Conservation (phyloP, 305 asterid species). For the Fraxinus latifolia region DNA sequence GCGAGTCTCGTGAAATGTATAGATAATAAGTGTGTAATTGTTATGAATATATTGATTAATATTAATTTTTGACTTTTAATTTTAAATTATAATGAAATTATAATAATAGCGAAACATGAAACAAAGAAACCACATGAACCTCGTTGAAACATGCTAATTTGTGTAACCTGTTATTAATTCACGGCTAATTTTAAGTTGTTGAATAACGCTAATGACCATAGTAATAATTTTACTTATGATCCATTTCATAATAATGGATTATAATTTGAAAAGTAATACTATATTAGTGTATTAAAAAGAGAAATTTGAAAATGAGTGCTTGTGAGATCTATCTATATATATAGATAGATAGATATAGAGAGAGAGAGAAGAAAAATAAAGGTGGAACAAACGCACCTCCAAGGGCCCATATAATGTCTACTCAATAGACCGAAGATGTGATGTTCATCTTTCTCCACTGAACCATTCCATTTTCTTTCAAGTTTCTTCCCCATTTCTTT, state of each 20-base stretch:
- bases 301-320: constrained; percentile 45
- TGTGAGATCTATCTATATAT: constrained; percentile 23
- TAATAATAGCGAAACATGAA: background rate
- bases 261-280: constrained; percentile 9
- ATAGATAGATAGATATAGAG: background rate
- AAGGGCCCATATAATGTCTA: constrained; percentile 61
- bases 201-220: constrained; percentile 14
- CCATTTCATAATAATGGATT: constrained; percentile 13
- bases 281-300: constrained; percentile 32
- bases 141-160: constrained; percentile 3
- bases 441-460: constrained; percentile 47
- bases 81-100: background rate
- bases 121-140: background rate
- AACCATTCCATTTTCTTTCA: constrained; percentile 25
- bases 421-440: constrained; percentile 53
- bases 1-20: background rate
- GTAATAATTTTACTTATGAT: constrained; percentile 14
- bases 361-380: constrained; percentile 29
- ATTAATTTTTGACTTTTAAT: background rate
- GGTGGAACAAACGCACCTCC: constrained; percentile 43
- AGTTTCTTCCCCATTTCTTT: constrained; percentile 24
- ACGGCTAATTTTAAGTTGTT: constrained; percentile 34
- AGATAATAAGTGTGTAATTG: background rate
- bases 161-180: constrained; percentile 37
- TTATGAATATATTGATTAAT: background rate